A percentile compares a stretch with the other conserved stretches of the same genome.
Conservation (phyloP, 371 early-diverging fungal species). For the Haplosporangium sp. region DNA sequence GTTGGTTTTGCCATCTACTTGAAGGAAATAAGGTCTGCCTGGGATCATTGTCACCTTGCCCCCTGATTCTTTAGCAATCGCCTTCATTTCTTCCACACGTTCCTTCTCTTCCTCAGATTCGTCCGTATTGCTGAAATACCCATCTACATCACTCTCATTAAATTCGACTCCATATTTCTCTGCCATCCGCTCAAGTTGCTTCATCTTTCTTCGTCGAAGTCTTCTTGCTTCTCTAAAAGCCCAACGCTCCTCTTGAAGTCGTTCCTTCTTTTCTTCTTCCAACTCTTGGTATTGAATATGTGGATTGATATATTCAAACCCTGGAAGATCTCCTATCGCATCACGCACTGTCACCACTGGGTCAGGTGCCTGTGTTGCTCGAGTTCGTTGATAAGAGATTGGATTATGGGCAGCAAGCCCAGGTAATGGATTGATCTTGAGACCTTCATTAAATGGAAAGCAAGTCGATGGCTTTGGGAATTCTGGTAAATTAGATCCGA, state of each 20-base stretch:
- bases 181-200: neutral
- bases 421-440: conserved; percentile 53
- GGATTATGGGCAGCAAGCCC: conserved; percentile 18
- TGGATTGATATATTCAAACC: conserved; percentile 68
- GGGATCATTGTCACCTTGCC: neutral
- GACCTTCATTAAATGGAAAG: conserved; percentile 51
- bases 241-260: conserved; percentile 2
- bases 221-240: conserved; percentile 2
- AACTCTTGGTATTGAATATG: neutral
- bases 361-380: conserved; percentile 63
- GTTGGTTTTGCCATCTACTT: neutral
- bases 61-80: neutral
- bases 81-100: neutral
- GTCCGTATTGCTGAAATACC: neutral
- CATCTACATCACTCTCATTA: neutral
- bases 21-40: neutral
- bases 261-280: neutral
- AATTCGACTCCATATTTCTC: neutral
- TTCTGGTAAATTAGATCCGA: conserved; percentile 62
- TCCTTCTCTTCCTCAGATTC: neutral
- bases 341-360: conserved; percentile 65
- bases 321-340: conserved; percentile 70
- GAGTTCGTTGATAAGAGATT: conserved; percentile 56
- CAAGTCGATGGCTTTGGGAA: conserved; percentile 65
- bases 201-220: neutral